A percentile compares a stretch with the other conserved stretches of the same genome.
Evolutionary conservation across 208 protist species (phyloP).

Genomic region (Acanthamoeba royreba): DNA sequence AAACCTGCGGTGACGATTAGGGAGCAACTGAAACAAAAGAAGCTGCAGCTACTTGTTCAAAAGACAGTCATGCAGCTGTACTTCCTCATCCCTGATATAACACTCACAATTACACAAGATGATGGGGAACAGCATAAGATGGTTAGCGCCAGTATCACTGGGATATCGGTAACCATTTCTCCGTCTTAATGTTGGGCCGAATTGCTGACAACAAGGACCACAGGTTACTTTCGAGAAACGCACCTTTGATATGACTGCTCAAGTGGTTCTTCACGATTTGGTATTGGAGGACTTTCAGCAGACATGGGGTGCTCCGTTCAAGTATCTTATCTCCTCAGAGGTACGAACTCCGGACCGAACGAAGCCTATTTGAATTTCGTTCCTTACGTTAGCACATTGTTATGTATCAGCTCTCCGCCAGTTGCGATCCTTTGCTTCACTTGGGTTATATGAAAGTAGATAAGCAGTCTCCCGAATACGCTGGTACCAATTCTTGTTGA

Average conservation of each 20-base stretch:
- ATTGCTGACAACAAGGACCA: too few relatives aligned
- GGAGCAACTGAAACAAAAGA: background rate
- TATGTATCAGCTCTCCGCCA: background rate
- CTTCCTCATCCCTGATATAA: constrained; percentile 33
- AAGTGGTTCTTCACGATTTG: background rate
- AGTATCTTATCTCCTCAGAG: background rate
- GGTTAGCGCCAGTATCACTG: background rate
- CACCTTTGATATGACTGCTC: constrained; percentile 13
- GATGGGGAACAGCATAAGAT: background rate
- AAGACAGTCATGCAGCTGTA: constrained; percentile 29
- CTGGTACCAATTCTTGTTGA: background rate
- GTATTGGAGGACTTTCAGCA: background rate
- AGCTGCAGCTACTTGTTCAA: background rate
- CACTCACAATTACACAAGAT: background rate
- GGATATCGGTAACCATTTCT: background rate
- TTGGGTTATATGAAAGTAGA: background rate
- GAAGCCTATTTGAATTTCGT: too few relatives aligned
- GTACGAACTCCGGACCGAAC: background rate
- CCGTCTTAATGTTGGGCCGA: too few relatives aligned
- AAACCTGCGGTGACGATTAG: background rate
- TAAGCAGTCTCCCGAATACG: background rate
- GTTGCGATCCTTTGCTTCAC: constrained; percentile 3
- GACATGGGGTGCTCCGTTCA: background rate
- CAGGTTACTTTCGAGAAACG: constrained; percentile 13
- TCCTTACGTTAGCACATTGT: too few relatives aligned